These are phyloP conservation scores for Aspergillus ochraceoroseus DNA, from an alignment of 2,329 filamentous ascomycete species.

Conservation along the genomic window DNA sequence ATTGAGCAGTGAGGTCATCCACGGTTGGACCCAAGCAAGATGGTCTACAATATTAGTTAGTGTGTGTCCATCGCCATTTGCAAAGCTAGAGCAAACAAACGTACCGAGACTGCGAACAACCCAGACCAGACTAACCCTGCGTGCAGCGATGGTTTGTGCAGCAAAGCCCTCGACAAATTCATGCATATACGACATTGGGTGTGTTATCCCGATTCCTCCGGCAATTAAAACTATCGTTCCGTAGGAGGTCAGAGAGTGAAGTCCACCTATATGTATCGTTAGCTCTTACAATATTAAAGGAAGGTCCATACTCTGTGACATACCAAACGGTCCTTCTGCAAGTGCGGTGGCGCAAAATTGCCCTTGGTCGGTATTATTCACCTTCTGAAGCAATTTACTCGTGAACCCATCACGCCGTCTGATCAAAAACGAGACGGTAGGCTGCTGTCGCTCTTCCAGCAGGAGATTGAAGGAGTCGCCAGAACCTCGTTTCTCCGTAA, in stretches of 20 bases:
- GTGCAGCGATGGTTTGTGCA: constrained; percentile 24
- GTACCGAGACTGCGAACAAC: constrained; percentile 33
- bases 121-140: constrained; percentile 31
- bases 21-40: constrained; percentile 34
- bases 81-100: background rate
- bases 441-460: constrained; percentile 24
- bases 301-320: background rate
- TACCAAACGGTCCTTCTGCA: constrained; percentile 37
- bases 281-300: background rate
- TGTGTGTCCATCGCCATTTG: too few relatives aligned
- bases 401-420: constrained; percentile 35
- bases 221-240: constrained; percentile 35
- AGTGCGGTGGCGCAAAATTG: constrained; percentile 27
- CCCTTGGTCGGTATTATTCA: constrained; percentile 24
- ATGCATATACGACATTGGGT: constrained; percentile 34
- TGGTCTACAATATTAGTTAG: constrained; percentile 25
- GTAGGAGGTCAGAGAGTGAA: constrained; percentile 31
- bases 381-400: constrained; percentile 29
- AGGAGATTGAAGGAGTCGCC: constrained; percentile 30
- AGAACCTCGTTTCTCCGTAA: constrained; percentile 28
- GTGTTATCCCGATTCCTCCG: constrained; percentile 38
- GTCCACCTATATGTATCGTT: constrained; percentile 21
- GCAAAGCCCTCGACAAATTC: constrained; percentile 28
- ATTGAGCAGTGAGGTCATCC: constrained; percentile 31
- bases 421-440: constrained; percentile 33